A percentile compares a stretch with the other conserved stretches of the same genome.
Conservation (phyloP, 2,329 filamentous ascomycete genomes). For the Aspergillus calidoustus region DNA sequence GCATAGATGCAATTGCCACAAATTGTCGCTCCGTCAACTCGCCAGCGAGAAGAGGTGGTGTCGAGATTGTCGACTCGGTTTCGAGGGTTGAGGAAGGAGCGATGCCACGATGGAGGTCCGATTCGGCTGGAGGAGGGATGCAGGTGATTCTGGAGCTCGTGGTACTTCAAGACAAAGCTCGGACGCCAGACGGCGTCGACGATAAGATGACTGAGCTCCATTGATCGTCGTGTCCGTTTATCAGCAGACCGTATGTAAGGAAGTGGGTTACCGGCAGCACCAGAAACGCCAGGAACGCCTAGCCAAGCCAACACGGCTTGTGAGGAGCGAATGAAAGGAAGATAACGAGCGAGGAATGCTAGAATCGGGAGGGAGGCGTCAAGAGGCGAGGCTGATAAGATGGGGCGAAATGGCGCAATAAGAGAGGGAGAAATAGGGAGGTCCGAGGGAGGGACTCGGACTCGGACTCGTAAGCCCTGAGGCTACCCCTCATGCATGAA, state of each 20-base stretch:
- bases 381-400: slow-evolving; percentile 3
- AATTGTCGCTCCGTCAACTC: slow-evolving; percentile 14
- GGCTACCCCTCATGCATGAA: slow-evolving; percentile 13
- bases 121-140: slow-evolving; percentile 10
- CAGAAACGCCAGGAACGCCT: slow-evolving; percentile 8
- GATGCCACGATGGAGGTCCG: slow-evolving; percentile 13
- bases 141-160: slow-evolving; percentile 10
- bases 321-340: slow-evolving; percentile 1
- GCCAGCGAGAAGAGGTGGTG: slow-evolving; percentile 13
- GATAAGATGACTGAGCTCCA: slow-evolving; percentile 17
- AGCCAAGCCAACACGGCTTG: slow-evolving; percentile 2
- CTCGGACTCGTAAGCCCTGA: not conserved
- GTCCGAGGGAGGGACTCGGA: not conserved
- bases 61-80: slow-evolving; percentile 11
- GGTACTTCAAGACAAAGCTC: slow-evolving; percentile 16
- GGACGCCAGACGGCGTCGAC: slow-evolving; percentile 16
- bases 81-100: slow-evolving; percentile 12
- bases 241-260: not conserved
- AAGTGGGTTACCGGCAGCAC: slow-evolving; percentile 9
- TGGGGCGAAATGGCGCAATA: slow-evolving; percentile 1
- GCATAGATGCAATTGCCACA: slow-evolving; percentile 13
- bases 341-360: not conserved
- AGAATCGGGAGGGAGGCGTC: not conserved
- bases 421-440: not conserved
- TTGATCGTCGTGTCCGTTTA: not conserved